Evolutionary conservation across 2,329 filamentous ascomycete species (phyloP).

Genomic region (Cylindrodendrum hubeiense): DNA sequence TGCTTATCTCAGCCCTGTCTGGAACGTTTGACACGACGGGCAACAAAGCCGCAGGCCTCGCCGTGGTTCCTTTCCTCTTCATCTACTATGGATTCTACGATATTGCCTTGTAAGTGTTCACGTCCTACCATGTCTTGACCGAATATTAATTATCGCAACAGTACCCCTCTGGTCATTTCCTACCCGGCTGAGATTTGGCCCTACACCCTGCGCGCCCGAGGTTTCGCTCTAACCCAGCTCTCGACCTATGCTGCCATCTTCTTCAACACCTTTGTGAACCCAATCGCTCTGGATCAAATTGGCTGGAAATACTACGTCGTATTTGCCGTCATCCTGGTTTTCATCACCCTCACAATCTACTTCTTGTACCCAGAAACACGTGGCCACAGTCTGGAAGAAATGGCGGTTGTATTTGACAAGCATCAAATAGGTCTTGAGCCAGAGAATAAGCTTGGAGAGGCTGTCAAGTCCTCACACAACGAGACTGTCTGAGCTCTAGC

Average conservation of each 20-base stretch:
- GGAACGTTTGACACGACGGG: conserved; percentile 29
- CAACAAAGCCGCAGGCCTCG: conserved; percentile 4
- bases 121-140: not conserved
- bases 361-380: conserved; percentile 33
- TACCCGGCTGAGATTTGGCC: conserved; percentile 44
- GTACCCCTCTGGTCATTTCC: conserved; percentile 19
- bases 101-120: conserved; percentile 23
- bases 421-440: not conserved
- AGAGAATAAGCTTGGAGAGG: not conserved
- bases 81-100: conserved; percentile 32
- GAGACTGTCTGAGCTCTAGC: not conserved
- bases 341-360: conserved; percentile 23
- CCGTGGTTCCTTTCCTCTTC: conserved; percentile 1
- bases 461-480: not conserved
- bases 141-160: not conserved
- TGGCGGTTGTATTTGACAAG: conserved; percentile 32
- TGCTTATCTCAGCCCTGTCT: conserved; percentile 47
- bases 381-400: conserved; percentile 31
- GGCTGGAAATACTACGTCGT: conserved; percentile 35
- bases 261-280: conserved; percentile 29
- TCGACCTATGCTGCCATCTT: conserved; percentile 18
- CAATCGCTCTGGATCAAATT: conserved; percentile 26
- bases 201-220: conserved; percentile 27
- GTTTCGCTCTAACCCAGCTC: conserved; percentile 23
- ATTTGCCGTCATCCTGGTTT: conserved; percentile 22